Evolutionary conservation across 129 eudicot genomes (phyloP).

Genomic region (Pulicaria dysenterica): DNA sequence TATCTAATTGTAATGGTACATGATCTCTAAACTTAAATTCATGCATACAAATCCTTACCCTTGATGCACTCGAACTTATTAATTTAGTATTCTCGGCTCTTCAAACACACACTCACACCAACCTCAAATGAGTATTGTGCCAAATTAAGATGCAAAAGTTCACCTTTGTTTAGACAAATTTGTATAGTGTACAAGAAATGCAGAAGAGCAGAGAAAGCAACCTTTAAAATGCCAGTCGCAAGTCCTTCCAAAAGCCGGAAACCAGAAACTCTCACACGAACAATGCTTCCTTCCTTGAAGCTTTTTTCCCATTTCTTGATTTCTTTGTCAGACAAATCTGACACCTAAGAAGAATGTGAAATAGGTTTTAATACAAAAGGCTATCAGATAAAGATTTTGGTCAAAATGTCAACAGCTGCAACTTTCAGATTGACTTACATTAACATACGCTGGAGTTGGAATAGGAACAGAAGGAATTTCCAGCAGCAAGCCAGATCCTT

Average conservation of each 20-base stretch:
- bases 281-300: slow-evolving; percentile 79
- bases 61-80: too few relatives aligned
- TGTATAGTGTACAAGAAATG: background rate
- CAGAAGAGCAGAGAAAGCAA: slow-evolving; percentile 20
- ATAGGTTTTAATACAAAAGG: background rate
- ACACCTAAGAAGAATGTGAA: slow-evolving; percentile 45
- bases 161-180: too few relatives aligned
- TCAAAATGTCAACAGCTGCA: slow-evolving; percentile 2
- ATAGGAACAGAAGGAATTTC: slow-evolving; percentile 71
- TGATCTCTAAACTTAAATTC: too few relatives aligned
- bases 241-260: slow-evolving; percentile 87
- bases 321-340: slow-evolving; percentile 87
- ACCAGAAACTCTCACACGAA: slow-evolving; percentile 87
- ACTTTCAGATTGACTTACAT: slow-evolving; percentile 49
- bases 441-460: slow-evolving; percentile 89
- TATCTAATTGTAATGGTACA: too few relatives aligned
- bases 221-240: slow-evolving; percentile 90
- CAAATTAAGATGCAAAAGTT: too few relatives aligned
- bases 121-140: too few relatives aligned
- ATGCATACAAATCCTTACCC: too few relatives aligned
- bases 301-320: slow-evolving; percentile 67
- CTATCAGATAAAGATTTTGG: background rate
- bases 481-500: slow-evolving; percentile 73
- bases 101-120: too few relatives aligned
- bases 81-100: too few relatives aligned